Percentiles rank a stretch among this genome's conserved stretches.
phyloP scores from a whole-genome alignment of 176 grass and related monocot genomes.

The Calamus simplicifolius region DNA sequence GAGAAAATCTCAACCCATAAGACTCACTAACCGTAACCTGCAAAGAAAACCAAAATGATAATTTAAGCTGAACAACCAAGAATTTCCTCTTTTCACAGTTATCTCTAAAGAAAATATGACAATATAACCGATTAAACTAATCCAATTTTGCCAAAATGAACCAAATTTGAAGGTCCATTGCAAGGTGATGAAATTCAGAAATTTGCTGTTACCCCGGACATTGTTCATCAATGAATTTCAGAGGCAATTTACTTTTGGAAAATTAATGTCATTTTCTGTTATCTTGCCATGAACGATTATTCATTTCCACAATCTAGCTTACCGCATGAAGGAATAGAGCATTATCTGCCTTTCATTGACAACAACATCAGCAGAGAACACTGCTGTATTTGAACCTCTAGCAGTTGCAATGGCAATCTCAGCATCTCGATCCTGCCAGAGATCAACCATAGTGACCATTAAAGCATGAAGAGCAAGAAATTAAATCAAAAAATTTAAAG shows the following conservation, averaged over 20 bases:
- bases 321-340: slow-evolving; percentile 93
- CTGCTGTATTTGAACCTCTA: slow-evolving; percentile 52
- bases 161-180: no score
- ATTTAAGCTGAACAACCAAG: no score
- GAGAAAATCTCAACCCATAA: slow-evolving; percentile 81
- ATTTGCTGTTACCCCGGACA: no score
- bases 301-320: slow-evolving; percentile 13
- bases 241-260: no score
- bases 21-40: slow-evolving; percentile 96
- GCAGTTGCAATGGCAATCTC: slow-evolving; percentile 75
- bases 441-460: background rate
- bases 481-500: background rate
- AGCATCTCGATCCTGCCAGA: slow-evolving; percentile 69
- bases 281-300: no score
- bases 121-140: no score
- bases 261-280: no score
- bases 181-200: no score
- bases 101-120: no score
- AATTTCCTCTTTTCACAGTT: no score
- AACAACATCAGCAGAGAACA: slow-evolving; percentile 78
- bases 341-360: slow-evolving; percentile 84
- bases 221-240: no score
- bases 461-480: background rate
- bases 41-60: slow-evolving; percentile 1
- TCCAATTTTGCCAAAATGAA: no score